Evolutionary conservation across 2,329 filamentous ascomycete genomes (phyloP).

Genomic region (Trichoderma harzianum): DNA sequence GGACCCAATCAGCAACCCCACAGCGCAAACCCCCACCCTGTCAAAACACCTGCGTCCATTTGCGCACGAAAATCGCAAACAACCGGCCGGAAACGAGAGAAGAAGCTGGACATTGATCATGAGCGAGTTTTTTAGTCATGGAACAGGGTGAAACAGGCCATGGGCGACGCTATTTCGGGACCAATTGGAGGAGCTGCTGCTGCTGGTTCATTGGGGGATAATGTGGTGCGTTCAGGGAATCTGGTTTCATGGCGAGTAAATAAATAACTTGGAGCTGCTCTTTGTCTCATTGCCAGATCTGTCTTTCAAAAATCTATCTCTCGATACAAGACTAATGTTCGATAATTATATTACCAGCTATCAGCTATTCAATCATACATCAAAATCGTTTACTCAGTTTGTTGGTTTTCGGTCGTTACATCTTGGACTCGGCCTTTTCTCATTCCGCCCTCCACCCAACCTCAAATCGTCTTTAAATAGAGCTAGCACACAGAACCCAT

Average conservation of each 20-base stretch:
- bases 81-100: background rate
- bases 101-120: background rate
- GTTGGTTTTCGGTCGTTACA: background rate
- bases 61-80: constrained; percentile 1
- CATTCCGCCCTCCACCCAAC: background rate
- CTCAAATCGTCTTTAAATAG: background rate
- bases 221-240: background rate
- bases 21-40: background rate
- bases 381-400: background rate
- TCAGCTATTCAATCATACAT: background rate
- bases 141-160: background rate
- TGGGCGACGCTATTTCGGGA: background rate
- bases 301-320: background rate
- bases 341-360: background rate
- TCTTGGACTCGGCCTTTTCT: background rate
- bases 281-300: background rate
- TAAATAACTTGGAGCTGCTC: background rate
- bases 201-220: background rate
- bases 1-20: background rate
- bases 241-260: background rate
- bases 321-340: background rate
- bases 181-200: background rate
- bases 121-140: constrained; percentile 10
- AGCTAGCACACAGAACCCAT: background rate
- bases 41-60: background rate